Evolutionary conservation across 148 eudicot genomes (phyloP).

Genomic region (Polygonum aviculare): DNA sequence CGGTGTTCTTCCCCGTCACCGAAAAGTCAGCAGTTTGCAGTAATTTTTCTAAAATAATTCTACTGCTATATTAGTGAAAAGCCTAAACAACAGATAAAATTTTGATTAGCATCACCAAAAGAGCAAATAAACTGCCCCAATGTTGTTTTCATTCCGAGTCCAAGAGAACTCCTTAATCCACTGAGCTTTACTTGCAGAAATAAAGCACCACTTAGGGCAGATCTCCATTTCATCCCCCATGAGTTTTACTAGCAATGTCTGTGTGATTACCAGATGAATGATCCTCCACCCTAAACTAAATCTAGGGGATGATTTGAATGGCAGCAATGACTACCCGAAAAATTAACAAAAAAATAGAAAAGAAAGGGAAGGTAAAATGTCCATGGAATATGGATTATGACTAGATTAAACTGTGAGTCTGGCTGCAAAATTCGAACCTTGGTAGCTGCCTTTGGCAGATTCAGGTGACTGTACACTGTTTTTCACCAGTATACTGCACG

Average conservation of each 20-base stretch:
- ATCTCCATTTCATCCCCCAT: neutral
- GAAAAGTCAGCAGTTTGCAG: neutral
- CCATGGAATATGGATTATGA: neutral
- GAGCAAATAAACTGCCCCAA: neutral
- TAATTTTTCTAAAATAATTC: no score
- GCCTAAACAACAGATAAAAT: neutral
- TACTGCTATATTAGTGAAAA: neutral
- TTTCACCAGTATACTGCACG: neutral
- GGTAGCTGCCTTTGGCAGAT: slow-evolving; percentile 2
- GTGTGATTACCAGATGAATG: neutral
- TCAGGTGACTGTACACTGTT: slow-evolving; percentile 7
- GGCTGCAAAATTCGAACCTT: neutral
- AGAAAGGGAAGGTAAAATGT: neutral
- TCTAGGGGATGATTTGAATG: neutral
- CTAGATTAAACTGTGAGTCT: neutral
- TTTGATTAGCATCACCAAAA: neutral
- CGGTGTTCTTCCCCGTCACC: no score
- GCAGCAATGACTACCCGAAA: neutral
- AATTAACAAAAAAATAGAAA: neutral
- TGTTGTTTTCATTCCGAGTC: neutral
- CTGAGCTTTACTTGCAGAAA: neutral
- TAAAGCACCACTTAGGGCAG: neutral
- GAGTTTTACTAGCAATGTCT: neutral
- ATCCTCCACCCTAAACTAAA: neutral
- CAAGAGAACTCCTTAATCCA: neutral